These are phyloP conservation scores for Byssothecium circinans DNA, from an alignment of 2,329 filamentous ascomycete species.

Conservation along the genomic window DNA sequence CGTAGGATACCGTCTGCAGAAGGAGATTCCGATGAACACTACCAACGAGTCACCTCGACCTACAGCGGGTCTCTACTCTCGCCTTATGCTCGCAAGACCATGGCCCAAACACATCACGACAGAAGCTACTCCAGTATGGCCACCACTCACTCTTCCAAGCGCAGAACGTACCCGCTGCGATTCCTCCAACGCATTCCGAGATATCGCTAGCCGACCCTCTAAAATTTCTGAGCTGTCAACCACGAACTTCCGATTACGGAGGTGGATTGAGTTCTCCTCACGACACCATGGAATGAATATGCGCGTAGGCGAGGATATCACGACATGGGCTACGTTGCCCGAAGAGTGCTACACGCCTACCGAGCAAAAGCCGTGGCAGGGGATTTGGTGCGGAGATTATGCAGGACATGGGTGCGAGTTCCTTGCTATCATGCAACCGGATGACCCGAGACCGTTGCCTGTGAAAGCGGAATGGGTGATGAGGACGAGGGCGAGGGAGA, in stretches of 20 bases:
- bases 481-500: slow-evolving; percentile 21
- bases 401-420: slow-evolving; percentile 88
- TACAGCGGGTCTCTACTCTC: slow-evolving; percentile 58
- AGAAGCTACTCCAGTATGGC: slow-evolving; percentile 63
- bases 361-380: slow-evolving; percentile 75
- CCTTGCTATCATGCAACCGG: slow-evolving; percentile 75
- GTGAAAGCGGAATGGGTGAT: slow-evolving; percentile 34
- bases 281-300: slow-evolving; percentile 36
- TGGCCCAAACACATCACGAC: slow-evolving; percentile 47
- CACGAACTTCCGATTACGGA: slow-evolving; percentile 70
- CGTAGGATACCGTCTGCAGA: slow-evolving; percentile 45
- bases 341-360: slow-evolving; percentile 79
- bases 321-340: slow-evolving; percentile 73
- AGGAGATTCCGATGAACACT: slow-evolving; percentile 56
- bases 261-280: slow-evolving; percentile 70
- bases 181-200: slow-evolving; percentile 48
- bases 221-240: slow-evolving; percentile 65
- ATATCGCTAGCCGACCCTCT: slow-evolving; percentile 53
- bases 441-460: slow-evolving; percentile 50
- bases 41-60: slow-evolving; percentile 19
- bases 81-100: slow-evolving; percentile 66
- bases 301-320: slow-evolving; percentile 56
- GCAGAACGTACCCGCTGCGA: slow-evolving; percentile 58
- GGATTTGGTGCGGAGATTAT: slow-evolving; percentile 93
- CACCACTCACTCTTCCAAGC: slow-evolving; percentile 70